Evolutionary conservation across 805 yeast genomes (phyloP), one percentile per base, ranked within the genome.

Genomic region (Sugiyamaella valdiviana): DNA sequence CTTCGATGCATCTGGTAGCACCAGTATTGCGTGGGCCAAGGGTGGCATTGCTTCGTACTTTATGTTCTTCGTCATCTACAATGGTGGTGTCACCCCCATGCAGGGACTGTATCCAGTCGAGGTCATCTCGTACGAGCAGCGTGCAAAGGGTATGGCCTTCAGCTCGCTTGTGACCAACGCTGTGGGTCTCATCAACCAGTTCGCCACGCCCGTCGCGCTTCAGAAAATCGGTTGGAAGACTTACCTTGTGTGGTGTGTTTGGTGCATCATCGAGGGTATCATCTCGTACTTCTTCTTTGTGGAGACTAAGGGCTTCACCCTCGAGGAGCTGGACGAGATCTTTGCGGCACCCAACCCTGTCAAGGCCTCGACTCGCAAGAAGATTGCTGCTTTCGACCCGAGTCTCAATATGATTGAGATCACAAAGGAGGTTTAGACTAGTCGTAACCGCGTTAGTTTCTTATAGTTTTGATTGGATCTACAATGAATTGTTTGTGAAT

Each of bases 311-410:
- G 93, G 93, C 50, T 74, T 83, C 61, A 75, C 86, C 35, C 75
- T 85, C 65, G 93, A 85, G 68, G 89, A 85, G 70, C 85, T 85
- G 55, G 88, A 83, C 63, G 80, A 75, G 61, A 72, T 80, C 71
- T 73, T 56, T 35, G 36, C 37, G 4, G 49, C 51, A 12, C 45
- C 40, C 5, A 50, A 44, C 38, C 57, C 57, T 29, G 46, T 45
- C 39, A 49, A 50, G 50, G 57, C 51, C 5, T 51, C 54, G 7
- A 36, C 39, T 7, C 29, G 39, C 20, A 47, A 46, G 48, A 37
- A 36, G 15, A 21, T 17, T 10, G 47, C 47, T 10, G 47, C 47
- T 6, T 26, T 44, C 21, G 47, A 44, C 21, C n/a, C 35, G 16
- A 22, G 24, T 10, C 41, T 14, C 42, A 44, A 44, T 22, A 42